Evolutionary conservation across 2,329 filamentous ascomycete genomes (phyloP).

Genomic region (Sporothrix dimorphospora): DNA sequence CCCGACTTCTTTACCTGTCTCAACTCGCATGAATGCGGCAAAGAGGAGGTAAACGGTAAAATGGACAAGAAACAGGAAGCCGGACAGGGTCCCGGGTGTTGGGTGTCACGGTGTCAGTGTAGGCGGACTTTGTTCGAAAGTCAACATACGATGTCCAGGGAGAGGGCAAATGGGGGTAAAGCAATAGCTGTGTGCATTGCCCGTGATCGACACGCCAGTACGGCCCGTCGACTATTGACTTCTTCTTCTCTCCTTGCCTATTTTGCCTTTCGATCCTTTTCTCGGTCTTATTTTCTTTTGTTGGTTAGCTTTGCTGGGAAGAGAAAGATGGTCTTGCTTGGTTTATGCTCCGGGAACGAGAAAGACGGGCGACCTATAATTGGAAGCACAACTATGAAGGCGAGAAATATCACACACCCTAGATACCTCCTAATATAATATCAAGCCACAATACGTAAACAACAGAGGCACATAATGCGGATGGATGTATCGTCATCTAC

Average conservation of each 20-base stretch:
- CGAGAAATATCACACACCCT: not conserved
- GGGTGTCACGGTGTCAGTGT: not conserved
- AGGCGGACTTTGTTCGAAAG: not conserved
- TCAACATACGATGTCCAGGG: not conserved
- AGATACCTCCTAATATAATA: not conserved
- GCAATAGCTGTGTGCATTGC: not conserved
- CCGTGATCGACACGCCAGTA: not conserved
- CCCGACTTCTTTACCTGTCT: not conserved
- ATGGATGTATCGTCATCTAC: not conserved
- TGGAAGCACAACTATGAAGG: not conserved
- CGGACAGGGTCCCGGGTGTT: not conserved
- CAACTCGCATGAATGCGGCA: not conserved
- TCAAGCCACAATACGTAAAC: not conserved
- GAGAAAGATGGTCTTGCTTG: not conserved
- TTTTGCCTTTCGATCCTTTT: conserved; percentile 20
- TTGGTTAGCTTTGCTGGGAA: not conserved
- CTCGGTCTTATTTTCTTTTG: conserved; percentile 15
- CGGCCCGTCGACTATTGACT: not conserved
- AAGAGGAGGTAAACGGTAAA: not conserved
- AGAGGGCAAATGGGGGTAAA: not conserved
- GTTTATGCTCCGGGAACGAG: not conserved
- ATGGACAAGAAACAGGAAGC: not conserved
- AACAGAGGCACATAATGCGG: not conserved
- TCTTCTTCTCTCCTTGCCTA: not conserved
- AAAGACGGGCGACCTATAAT: not conserved